Evolutionary conservation across 768 basidiomycete genomes (phyloP).

Genomic region (Trametes sanguinea): DNA sequence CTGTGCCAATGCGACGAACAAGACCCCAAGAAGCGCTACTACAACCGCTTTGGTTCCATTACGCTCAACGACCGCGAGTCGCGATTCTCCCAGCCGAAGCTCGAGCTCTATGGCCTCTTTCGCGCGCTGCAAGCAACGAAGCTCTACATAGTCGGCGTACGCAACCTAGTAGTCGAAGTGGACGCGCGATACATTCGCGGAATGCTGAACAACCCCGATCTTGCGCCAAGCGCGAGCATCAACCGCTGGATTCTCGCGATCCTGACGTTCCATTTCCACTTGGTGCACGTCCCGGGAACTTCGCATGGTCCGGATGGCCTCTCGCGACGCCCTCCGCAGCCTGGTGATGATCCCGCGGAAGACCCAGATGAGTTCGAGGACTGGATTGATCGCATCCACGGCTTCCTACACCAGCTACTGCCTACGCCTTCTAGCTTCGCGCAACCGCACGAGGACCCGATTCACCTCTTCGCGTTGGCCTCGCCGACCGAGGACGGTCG

Average conservation of each 20-base stretch:
- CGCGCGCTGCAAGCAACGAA: slow-evolving; percentile 13
- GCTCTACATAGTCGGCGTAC: slow-evolving; percentile 32
- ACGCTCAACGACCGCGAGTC: no score
- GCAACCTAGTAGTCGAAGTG: background rate
- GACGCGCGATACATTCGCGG: slow-evolving; percentile 38
- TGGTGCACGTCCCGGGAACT: slow-evolving; percentile 37
- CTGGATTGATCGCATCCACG: no score
- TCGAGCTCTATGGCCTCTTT: slow-evolving; percentile 31
- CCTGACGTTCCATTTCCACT: slow-evolving; percentile 36
- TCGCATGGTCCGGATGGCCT: slow-evolving; percentile 31
- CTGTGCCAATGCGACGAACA: slow-evolving; percentile 19
- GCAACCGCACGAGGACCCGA: no score
- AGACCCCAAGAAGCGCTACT: slow-evolving; percentile 20
- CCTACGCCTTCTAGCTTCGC: no score
- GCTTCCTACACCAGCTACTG: no score
- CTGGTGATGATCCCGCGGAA: no score
- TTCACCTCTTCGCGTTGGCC: no score
- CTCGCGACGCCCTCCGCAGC: slow-evolving; percentile 20
- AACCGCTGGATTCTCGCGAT: slow-evolving; percentile 46
- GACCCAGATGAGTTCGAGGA: no score
- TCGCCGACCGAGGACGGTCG: no score
- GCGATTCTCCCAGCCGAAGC: slow-evolving; percentile 36
- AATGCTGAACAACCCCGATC: slow-evolving; percentile 34
- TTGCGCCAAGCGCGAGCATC: slow-evolving; percentile 39
- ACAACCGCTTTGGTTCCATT: slow-evolving; percentile 32